These are phyloP conservation scores for Debaryomyces singareniensis DNA, from an alignment of 1,139 yeast genomes.

Conservation along the genomic window DNA sequence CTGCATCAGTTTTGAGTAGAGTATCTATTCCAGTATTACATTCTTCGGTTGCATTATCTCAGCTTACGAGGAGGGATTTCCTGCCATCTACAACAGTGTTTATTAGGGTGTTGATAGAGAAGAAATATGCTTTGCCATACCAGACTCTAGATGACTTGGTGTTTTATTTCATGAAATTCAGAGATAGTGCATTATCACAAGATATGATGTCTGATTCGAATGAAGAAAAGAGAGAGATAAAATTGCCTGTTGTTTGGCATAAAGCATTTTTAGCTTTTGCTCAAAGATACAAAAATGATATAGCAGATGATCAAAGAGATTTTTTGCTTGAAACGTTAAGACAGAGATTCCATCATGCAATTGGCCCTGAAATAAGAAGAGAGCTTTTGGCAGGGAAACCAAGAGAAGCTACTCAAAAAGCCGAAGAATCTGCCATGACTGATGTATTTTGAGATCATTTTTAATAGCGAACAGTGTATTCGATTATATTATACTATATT, in stretches of 20 bases:
- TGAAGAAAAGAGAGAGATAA: conserved; percentile 43
- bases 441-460: conserved; percentile 1
- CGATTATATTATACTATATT: not conserved
- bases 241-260: conserved; percentile 94
- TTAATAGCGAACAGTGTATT: not conserved
- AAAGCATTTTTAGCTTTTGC: conserved; percentile 92
- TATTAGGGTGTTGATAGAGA: conserved; percentile 82
- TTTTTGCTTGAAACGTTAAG: conserved; percentile 85
- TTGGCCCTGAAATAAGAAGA: conserved; percentile 92
- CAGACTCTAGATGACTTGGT: conserved; percentile 94
- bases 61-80: conserved; percentile 77
- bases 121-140: conserved; percentile 93
- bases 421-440: conserved; percentile 28
- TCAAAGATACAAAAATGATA: conserved; percentile 92
- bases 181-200: conserved; percentile 42
- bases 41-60: conserved; percentile 90
- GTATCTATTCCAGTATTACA: conserved; percentile 92
- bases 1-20: conserved; percentile 83
- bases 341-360: conserved; percentile 80
- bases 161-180: conserved; percentile 89
- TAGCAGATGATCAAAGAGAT: conserved; percentile 95
- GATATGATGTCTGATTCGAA: conserved; percentile 23
- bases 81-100: conserved; percentile 87
- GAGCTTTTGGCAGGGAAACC: conserved; percentile 79
- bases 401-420: conserved; percentile 22